phyloP scores from a whole-genome alignment of 805 yeast species.

The Lachancea waltii region DNA sequence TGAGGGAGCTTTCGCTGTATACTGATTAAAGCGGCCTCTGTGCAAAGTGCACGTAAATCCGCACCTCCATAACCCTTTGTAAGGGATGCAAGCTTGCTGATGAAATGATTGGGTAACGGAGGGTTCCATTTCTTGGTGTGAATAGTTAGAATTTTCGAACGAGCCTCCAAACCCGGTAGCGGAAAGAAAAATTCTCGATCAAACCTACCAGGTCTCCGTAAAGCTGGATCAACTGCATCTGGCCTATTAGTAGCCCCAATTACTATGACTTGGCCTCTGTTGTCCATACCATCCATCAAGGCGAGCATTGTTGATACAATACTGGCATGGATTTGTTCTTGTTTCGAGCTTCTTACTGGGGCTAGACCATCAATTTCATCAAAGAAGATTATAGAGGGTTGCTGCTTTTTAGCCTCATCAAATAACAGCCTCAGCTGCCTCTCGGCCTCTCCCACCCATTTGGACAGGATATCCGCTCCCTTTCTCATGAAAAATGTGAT shows the following conservation, averaged over 20 bases:
- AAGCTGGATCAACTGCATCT: constrained; percentile 96
- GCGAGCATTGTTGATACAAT: constrained; percentile 94
- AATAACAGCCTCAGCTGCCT: constrained; percentile 83
- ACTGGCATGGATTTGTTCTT: constrained; percentile 96
- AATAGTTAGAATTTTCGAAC: constrained; percentile 71
- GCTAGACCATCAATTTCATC: constrained; percentile 98
- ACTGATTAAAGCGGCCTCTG: constrained; percentile 90
- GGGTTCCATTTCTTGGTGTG: constrained; percentile 91
- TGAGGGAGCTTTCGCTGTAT: constrained; percentile 92
- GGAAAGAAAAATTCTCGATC: constrained; percentile 97
- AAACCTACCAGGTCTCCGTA: constrained; percentile 94
- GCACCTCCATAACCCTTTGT: constrained; percentile 99
- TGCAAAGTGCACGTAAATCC: constrained; percentile 86
- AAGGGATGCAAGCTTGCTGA: constrained; percentile 61
- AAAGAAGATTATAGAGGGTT: constrained; percentile 92
- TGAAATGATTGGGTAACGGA: constrained; percentile 50
- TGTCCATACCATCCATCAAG: constrained; percentile 98
- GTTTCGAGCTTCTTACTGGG: constrained; percentile 94
- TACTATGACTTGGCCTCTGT: constrained; percentile 95
- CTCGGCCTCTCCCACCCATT: constrained; percentile 99
- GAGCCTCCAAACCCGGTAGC: constrained; percentile 73
- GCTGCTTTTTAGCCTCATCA: constrained; percentile 94
- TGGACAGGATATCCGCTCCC: constrained; percentile 94
- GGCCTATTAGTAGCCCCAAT: constrained; percentile 98
- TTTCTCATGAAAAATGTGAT: constrained; percentile 96